Evolutionary conservation across 345 rosid species (phyloP).

Genomic region (Firmiana major): DNA sequence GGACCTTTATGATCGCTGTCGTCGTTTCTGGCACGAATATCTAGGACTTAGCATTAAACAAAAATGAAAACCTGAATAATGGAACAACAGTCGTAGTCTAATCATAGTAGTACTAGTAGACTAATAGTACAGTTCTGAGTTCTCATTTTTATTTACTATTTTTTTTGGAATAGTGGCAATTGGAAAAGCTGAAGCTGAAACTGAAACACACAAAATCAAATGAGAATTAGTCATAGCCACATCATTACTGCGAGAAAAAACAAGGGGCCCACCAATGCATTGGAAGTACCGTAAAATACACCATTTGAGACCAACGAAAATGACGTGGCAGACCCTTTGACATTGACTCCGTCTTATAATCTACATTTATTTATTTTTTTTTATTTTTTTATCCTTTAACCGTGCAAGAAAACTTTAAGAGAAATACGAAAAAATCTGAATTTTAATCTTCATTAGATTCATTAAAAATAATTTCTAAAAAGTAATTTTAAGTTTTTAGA

Average conservation of each 20-base stretch:
- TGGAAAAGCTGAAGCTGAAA: not conserved
- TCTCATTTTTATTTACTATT: no score
- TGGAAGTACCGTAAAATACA: constrained; percentile 27
- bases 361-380: not conserved
- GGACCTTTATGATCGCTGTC: not conserved
- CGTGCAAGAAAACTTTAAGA: no score
- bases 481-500: no score
- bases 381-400: not conserved
- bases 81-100: no score
- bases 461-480: no score
- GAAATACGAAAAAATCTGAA: no score
- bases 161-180: no score
- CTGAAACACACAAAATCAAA: not conserved
- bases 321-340: constrained; percentile 15
- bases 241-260: not conserved
- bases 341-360: not conserved
- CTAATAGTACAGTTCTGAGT: no score
- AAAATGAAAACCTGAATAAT: no score
- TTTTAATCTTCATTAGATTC: no score
- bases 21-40: not conserved
- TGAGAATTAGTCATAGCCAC: not conserved
- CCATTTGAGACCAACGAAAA: constrained; percentile 3
- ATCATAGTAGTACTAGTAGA: no score
- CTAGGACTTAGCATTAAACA: not conserved
- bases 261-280: not conserved